These are phyloP conservation scores for Excoecaria agallocha DNA, from an alignment of 345 rosid species.

Conservation along the genomic window DNA sequence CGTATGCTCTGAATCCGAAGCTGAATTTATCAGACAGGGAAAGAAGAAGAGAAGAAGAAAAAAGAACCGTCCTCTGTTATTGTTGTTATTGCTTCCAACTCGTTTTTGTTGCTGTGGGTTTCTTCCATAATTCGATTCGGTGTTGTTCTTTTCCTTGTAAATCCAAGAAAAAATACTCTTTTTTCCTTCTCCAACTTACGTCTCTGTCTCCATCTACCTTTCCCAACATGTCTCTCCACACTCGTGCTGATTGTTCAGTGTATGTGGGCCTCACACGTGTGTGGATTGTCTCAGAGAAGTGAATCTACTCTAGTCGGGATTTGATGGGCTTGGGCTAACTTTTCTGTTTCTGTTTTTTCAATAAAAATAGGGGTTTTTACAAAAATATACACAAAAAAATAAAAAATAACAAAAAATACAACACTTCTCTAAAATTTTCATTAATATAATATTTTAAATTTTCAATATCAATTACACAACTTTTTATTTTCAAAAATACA, in stretches of 20 bases:
- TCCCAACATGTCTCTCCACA: too few species aligned
- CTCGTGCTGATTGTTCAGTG: too few species aligned
- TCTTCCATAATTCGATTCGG: slow-evolving; percentile 10
- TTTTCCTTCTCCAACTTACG: not conserved
- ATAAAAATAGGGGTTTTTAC: too few species aligned
- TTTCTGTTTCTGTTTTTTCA: slow-evolving; percentile 9
- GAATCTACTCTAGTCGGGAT: not conserved
- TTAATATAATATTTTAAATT: too few species aligned
- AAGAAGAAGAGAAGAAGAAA: not conserved
- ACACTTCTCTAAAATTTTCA: too few species aligned
- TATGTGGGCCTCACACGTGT: not conserved
- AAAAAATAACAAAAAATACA: too few species aligned
- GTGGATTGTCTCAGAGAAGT: too few species aligned
- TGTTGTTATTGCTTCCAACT: not conserved
- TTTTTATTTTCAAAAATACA: too few species aligned
- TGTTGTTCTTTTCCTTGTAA: slow-evolving; percentile 15
- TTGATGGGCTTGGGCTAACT: slow-evolving; percentile 5
- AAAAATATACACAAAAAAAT: too few species aligned
- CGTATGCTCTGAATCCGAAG: slow-evolving; percentile 5
- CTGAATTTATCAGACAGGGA: slow-evolving; percentile 15
- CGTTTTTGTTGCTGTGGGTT: not conserved
- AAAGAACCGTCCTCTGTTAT: slow-evolving; percentile 2
- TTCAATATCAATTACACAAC: too few species aligned
- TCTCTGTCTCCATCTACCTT: not conserved
- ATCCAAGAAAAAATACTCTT: not conserved